These are phyloP conservation scores for Scleroderma bovista DNA, from an alignment of 768 basidiomycete genomes.

Conservation along the genomic window DNA sequence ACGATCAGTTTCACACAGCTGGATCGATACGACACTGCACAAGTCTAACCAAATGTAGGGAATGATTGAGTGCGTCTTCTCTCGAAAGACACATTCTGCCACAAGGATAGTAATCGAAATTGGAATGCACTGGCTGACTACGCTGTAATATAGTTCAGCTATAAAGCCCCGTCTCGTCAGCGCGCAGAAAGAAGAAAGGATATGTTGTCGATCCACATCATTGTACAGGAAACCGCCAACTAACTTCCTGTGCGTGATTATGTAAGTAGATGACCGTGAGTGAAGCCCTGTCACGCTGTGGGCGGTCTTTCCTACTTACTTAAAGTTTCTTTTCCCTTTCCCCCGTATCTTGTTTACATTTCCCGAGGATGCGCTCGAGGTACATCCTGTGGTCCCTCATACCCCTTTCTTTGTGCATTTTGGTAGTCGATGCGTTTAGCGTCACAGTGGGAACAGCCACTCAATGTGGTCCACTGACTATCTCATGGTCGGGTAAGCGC, in stretches of 20 bases:
- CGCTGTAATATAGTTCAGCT: too few species aligned
- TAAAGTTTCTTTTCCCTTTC: constrained; percentile 3
- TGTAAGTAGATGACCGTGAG: neutral
- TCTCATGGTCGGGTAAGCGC: constrained; percentile 60
- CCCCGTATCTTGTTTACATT: constrained; percentile 10
- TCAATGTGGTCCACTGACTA: constrained; percentile 54
- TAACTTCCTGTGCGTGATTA: neutral
- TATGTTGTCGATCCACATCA: too few species aligned
- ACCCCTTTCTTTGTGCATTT: constrained; percentile 17
- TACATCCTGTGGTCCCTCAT: constrained; percentile 17
- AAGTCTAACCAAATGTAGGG: too few species aligned
- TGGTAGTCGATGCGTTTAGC: constrained; percentile 31
- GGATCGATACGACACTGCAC: too few species aligned
- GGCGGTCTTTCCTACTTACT: neutral
- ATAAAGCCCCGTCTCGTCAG: too few species aligned
- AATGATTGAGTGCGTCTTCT: too few species aligned
- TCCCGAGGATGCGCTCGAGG: constrained; percentile 21
- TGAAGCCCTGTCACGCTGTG: neutral
- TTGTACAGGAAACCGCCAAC: too few species aligned
- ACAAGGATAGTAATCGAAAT: too few species aligned
- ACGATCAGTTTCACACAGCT: too few species aligned
- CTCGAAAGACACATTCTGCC: too few species aligned
- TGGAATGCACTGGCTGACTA: too few species aligned
- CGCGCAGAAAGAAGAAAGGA: too few species aligned
- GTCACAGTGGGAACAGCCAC: constrained; percentile 49